These are phyloP conservation scores for Entomortierella lignicola DNA, from an alignment of 192 early-diverging fungal species.

Conservation along the genomic window DNA sequence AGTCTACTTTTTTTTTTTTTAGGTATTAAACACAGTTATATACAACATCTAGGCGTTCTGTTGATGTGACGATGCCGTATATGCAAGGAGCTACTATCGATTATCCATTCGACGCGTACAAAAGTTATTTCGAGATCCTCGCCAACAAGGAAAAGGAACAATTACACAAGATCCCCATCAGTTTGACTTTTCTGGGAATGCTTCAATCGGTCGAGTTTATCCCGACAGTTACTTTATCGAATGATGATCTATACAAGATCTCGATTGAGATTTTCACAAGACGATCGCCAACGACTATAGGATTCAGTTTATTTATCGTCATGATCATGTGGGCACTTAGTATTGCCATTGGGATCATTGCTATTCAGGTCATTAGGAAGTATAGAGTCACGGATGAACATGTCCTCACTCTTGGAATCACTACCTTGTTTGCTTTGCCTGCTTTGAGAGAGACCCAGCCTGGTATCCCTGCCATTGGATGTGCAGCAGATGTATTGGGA, in stretches of 20 bases:
- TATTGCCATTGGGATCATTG: slow-evolving; percentile 57
- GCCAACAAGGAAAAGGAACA: slow-evolving; percentile 53
- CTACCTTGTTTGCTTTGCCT: slow-evolving; percentile 56
- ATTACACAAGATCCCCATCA: slow-evolving; percentile 55
- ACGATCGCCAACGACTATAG: slow-evolving; percentile 59
- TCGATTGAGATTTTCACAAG: slow-evolving; percentile 56
- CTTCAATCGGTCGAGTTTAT: slow-evolving; percentile 58
- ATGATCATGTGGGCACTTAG: slow-evolving; percentile 62
- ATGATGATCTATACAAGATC: slow-evolving; percentile 44
- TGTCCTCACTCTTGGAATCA: slow-evolving; percentile 56
- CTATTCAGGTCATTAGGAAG: slow-evolving; percentile 55
- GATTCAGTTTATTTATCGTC: slow-evolving; percentile 61
- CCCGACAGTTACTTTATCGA: slow-evolving; percentile 29
- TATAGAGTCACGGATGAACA: slow-evolving; percentile 56
- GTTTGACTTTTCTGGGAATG: slow-evolving; percentile 55
- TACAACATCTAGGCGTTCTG: slow-evolving; percentile 44
- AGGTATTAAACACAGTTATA: too few relatives aligned
- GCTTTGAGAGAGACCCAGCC: slow-evolving; percentile 56
- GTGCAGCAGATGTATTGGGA: slow-evolving; percentile 59
- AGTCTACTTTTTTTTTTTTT: too few relatives aligned
- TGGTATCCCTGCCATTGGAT: slow-evolving; percentile 59
- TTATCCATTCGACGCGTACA: slow-evolving; percentile 62
- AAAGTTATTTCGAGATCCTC: slow-evolving; percentile 58
- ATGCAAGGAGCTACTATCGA: slow-evolving; percentile 56
- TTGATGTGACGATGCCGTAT: slow-evolving; percentile 51